Base-by-base conservation (phyloP, 2,329 filamentous ascomycete species). In the Colletotrichum australisinense region DNA sequence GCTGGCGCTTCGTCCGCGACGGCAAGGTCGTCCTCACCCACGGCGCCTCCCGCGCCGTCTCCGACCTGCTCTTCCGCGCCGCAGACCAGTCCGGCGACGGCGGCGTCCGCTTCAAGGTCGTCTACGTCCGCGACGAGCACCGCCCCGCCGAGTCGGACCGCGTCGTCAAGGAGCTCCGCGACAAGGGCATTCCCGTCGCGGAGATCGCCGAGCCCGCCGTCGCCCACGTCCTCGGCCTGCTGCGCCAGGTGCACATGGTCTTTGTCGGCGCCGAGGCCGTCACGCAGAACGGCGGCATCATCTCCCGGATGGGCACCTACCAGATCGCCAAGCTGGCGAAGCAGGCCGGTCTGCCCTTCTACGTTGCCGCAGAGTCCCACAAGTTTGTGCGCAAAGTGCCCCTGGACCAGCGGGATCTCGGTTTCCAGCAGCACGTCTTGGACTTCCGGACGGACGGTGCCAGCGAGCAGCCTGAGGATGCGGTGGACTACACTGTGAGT, bases 341-440 rank as follows among this genome's bases (percentile, higher is more conserved):
- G 78, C 81, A 83, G 32, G 86, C 86, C 57, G 90, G 92, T 52
- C 92, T 94, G 75, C 93, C 93, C 0, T 94, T 98, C 77, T 98
- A 97, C 79, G 95, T 98, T 22, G 95, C 97, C 5, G 93, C 93
- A 1, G 97, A 99, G 86, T 97, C 94, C 78, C 97, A 99, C 87
- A 99, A 99, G 85, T 98, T 99, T 80, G 95, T 97, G 58, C 90
- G 95, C 78, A 88, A 97, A 68, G 97, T 95, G 78, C 94, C 96
- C 1, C 85, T 97, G 26, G 91, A 93, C 75, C 95, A 98, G 83
- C 91, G 92, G 72, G 94, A 97, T 79, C 85, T 97, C 72, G 94
- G 94, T 0, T 86, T 97, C 76, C 89, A 93, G 79, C 95, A 98
- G 83, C 88, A 91, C 42, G 89, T 97, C 16, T 87, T 97, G 72